phyloP scores from a whole-genome alignment of 306 rosid genomes.

The Leucaena leucocephala region DNA sequence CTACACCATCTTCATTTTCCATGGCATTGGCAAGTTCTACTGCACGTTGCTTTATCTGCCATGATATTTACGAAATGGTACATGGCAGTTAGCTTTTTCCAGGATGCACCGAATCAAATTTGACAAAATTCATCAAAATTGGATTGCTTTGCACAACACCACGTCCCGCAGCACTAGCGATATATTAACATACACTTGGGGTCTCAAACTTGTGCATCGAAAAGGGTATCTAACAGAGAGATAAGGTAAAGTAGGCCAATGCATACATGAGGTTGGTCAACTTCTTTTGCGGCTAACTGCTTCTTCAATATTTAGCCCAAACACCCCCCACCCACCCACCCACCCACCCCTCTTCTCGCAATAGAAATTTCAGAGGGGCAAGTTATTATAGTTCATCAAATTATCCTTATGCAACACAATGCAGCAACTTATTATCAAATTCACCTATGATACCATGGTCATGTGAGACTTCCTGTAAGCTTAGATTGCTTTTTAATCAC shows the following conservation, averaged over 20 bases:
- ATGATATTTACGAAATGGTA: slow-evolving; percentile 16
- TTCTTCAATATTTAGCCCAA: background rate
- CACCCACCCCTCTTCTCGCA: background rate
- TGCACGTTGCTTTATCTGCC: slow-evolving; percentile 65
- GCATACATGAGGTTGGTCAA: background rate
- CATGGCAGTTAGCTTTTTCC: background rate
- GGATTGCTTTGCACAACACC: background rate
- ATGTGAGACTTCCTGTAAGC: background rate
- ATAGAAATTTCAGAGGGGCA: background rate
- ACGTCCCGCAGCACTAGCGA: background rate
- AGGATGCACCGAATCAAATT: slow-evolving; percentile 10
- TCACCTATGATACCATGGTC: background rate
- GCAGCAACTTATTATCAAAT: background rate
- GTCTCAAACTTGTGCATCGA: background rate
- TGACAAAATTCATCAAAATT: background rate
- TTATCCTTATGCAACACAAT: background rate
- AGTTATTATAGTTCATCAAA: background rate
- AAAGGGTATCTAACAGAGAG: background rate
- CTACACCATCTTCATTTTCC: slow-evolving; percentile 72
- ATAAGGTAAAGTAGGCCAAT: background rate
- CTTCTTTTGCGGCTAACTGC: background rate
- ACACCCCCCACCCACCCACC: no score
- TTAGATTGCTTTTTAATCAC: background rate
- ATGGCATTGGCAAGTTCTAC: slow-evolving; percentile 67
- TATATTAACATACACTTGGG: background rate